Percentiles rank a stretch among this genome's conserved stretches.
Evolutionary conservation across 1,139 yeast genomes (phyloP).

Genomic region (Kodamaea anthophila): DNA sequence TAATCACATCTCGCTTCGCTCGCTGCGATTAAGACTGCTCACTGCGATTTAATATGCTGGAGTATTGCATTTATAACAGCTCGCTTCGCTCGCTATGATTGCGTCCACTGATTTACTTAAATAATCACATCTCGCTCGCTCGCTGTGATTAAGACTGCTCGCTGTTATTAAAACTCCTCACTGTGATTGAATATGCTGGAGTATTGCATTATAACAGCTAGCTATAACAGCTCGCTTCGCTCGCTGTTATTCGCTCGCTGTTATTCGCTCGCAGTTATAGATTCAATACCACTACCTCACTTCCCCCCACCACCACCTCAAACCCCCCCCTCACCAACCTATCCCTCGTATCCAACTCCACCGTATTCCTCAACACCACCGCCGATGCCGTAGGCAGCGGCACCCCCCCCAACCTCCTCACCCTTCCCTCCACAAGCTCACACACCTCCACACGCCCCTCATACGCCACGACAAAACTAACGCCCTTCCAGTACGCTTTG

Average conservation of each 20-base stretch:
- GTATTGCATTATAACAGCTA: no score
- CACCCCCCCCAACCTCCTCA: not conserved
- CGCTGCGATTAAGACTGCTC: no score
- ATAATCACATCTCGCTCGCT: no score
- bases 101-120: no score
- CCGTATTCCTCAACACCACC: conserved; percentile 22
- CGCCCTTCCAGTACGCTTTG: conserved; percentile 34
- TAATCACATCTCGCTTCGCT: no score
- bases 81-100: no score
- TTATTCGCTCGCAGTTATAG: conserved; percentile 1
- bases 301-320: conserved; percentile 32
- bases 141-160: no score
- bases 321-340: conserved; percentile 29
- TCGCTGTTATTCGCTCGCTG: not conserved
- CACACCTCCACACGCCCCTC: conserved; percentile 19
- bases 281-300: conserved; percentile 35
- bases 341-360: conserved; percentile 33
- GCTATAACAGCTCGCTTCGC: not conserved
- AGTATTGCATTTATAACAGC: no score
- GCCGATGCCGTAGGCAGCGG: conserved; percentile 5
- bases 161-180: no score
- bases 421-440: conserved; percentile 19
- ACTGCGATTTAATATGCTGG: no score
- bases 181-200: no score
- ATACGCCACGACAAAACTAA: conserved; percentile 24